Conservation (phyloP, 768 basidiomycete genomes). For the Lepiota subincarnata region DNA sequence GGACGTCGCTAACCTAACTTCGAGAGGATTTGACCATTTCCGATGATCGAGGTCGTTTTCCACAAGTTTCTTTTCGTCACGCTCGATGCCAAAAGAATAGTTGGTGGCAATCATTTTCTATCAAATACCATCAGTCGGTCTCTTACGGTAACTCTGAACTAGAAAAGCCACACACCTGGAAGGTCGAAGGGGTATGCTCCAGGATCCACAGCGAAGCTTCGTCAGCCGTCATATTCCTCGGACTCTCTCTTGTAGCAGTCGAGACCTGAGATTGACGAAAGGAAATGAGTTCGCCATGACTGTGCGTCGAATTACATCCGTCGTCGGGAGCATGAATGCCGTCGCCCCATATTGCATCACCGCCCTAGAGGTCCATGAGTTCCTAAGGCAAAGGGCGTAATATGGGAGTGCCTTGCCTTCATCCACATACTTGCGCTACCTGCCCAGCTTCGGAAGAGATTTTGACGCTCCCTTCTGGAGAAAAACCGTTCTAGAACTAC, state of each 20-base stretch:
- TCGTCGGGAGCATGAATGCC: conserved; percentile 79
- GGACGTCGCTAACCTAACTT: conserved; percentile 50
- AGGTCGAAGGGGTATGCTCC: conserved; percentile 75
- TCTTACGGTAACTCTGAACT: neutral
- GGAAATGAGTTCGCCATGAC: conserved; percentile 79
- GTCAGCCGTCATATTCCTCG: conserved; percentile 70
- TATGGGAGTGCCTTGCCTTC: conserved; percentile 47
- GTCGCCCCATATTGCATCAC: conserved; percentile 82
- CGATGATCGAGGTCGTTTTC: conserved; percentile 67
- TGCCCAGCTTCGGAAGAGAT: conserved; percentile 91
- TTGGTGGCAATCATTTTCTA: conserved; percentile 81
- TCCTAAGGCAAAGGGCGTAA: neutral
- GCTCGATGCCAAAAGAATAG: conserved; percentile 87
- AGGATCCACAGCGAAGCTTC: conserved; percentile 78
- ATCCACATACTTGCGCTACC: conserved; percentile 94
- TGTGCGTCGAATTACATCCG: conserved; percentile 42
- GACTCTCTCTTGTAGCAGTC: conserved; percentile 20
- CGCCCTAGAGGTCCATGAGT: conserved; percentile 49
- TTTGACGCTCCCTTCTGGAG: conserved; percentile 82
- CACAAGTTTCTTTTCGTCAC: conserved; percentile 57
- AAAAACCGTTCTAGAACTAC: conserved; percentile 85
- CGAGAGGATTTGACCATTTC: conserved; percentile 93
- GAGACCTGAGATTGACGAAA: conserved; percentile 48
- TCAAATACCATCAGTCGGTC: neutral
- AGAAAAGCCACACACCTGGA: conserved; percentile 49